A percentile compares a stretch with the other conserved stretches of the same genome.
Conservation (phyloP, 1,139 yeast species). For the Suhomyces ambrosiae region DNA sequence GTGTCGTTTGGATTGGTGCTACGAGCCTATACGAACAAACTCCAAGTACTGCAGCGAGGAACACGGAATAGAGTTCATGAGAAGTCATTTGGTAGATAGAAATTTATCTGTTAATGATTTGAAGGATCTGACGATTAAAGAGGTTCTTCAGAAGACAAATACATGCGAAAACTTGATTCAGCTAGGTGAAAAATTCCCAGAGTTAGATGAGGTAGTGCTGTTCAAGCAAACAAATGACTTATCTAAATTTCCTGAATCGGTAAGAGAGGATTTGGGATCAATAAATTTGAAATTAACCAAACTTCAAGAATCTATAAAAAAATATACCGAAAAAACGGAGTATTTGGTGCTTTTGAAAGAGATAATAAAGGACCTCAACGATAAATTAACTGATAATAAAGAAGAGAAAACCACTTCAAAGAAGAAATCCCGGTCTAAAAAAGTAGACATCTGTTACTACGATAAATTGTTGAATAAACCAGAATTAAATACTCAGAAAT, state of each 20-base stretch:
- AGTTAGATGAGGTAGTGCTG: constrained; percentile 36
- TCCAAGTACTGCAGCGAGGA: constrained; percentile 77
- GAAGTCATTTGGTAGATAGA: constrained; percentile 18
- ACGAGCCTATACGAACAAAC: constrained; percentile 50
- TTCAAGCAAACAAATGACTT: constrained; percentile 35
- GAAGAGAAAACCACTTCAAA: constrained; percentile 21
- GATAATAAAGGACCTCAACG: constrained; percentile 40
- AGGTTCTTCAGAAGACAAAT: constrained; percentile 19
- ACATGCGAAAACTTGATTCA: constrained; percentile 19
- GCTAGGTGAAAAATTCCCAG: constrained; percentile 43
- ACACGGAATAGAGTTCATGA: constrained; percentile 67
- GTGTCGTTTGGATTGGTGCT: constrained; percentile 66
- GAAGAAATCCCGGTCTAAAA: constrained; percentile 24
- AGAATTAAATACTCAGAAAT: not conserved
- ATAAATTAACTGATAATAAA: constrained; percentile 21
- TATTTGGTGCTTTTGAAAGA: constrained; percentile 38
- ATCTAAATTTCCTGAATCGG: constrained; percentile 32
- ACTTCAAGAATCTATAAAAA: constrained; percentile 23
- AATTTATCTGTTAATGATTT: constrained; percentile 21
- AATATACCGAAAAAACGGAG: constrained; percentile 20
- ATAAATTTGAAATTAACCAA: constrained; percentile 26
- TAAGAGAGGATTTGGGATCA: constrained; percentile 25
- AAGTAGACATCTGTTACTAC: constrained; percentile 37
- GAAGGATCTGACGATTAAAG: constrained; percentile 23
- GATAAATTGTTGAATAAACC: constrained; percentile 21